A percentile compares a stretch with the other conserved stretches of the same genome.
Conservation (phyloP, 352 stramenopile genomes). For the Phytophthora melonis region DNA sequence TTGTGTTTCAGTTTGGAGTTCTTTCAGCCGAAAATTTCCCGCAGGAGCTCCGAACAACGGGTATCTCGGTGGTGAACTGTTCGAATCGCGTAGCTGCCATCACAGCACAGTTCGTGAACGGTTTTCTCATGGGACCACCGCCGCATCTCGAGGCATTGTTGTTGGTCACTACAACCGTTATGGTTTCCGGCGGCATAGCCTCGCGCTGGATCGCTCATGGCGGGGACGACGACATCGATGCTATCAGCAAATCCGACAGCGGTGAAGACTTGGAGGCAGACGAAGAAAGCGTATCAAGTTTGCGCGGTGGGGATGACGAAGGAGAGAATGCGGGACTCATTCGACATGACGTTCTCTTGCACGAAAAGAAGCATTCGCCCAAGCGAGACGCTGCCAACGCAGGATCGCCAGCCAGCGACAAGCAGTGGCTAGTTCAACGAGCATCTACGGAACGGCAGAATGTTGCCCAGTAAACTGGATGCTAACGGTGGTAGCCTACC, state of each 20-base stretch:
- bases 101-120: constrained; percentile 92
- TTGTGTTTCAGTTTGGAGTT: constrained; percentile 78
- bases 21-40: constrained; percentile 92
- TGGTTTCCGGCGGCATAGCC: constrained; percentile 66
- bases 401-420: constrained; percentile 7
- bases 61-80: constrained; percentile 91
- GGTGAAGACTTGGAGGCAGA: constrained; percentile 27
- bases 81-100: constrained; percentile 91
- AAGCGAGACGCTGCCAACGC: constrained; percentile 16
- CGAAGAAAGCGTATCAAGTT: constrained; percentile 9
- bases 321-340: constrained; percentile 39
- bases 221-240: constrained; percentile 43
- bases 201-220: constrained; percentile 51
- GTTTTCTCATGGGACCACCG: constrained; percentile 80
- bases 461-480: constrained; percentile 15
- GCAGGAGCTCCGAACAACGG: constrained; percentile 88
- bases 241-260: constrained; percentile 27
- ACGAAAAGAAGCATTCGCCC: constrained; percentile 33
- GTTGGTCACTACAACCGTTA: constrained; percentile 79
- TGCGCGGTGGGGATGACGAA: constrained; percentile 25
- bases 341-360: constrained; percentile 36
- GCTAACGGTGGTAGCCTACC: neutral
- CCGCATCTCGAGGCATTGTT: constrained; percentile 84
- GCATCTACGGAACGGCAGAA: constrained; percentile 15
- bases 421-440: constrained; percentile 26